Percentiles rank a stretch among this genome's conserved stretches.
Evolutionary conservation across 2,329 filamentous ascomycete species (phyloP).

Genomic region (Aureobasidium sp.): DNA sequence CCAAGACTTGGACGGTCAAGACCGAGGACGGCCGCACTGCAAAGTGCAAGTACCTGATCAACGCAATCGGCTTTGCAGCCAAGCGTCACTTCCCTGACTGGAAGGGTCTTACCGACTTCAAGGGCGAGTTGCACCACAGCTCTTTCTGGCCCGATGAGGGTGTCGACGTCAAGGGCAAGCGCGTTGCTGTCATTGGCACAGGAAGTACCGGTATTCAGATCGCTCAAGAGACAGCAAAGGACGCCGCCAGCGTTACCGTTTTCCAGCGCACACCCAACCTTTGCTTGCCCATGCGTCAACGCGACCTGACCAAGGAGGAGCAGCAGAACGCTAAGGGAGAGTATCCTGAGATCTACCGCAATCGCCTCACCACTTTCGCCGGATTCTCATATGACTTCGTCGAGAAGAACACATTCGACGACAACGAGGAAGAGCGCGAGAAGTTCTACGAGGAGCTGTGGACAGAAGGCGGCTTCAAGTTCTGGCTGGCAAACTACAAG

Average conservation of each 20-base stretch:
- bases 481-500: conserved; percentile 38
- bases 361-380: conserved; percentile 48
- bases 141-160: conserved; percentile 34
- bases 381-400: conserved; percentile 54
- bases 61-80: conserved; percentile 34
- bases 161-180: conserved; percentile 31
- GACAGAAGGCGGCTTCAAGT: conserved; percentile 33
- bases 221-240: conserved; percentile 28
- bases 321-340: conserved; percentile 41
- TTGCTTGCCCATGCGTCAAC: conserved; percentile 54
- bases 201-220: conserved; percentile 39
- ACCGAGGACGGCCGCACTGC: conserved; percentile 47
- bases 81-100: conserved; percentile 34
- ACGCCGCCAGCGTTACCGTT: conserved; percentile 42
- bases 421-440: conserved; percentile 36
- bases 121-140: conserved; percentile 36
- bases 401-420: conserved; percentile 48
- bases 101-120: conserved; percentile 31
- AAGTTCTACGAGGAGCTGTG: conserved; percentile 38
- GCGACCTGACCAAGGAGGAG: conserved; percentile 42
- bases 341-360: conserved; percentile 44
- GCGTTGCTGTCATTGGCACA: conserved; percentile 37
- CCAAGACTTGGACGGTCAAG: conserved; percentile 45
- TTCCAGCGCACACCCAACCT: conserved; percentile 63
- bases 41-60: conserved; percentile 31